Conservation (phyloP, 371 early-diverging fungal genomes). For the Capillidium heterosporum region DNA sequence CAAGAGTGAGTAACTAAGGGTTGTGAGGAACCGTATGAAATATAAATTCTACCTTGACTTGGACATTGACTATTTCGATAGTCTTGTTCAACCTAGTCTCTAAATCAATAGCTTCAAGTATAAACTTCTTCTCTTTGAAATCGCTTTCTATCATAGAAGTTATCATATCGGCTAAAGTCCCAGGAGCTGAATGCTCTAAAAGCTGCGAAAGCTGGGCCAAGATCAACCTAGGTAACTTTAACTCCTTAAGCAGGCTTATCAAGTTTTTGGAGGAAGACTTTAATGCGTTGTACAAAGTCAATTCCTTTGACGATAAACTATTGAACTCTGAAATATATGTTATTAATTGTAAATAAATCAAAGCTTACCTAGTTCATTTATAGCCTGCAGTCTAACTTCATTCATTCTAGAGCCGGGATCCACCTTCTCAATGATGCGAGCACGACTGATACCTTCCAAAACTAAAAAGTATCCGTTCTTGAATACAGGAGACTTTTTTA, state of each 20-base stretch:
- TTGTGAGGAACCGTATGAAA: neutral
- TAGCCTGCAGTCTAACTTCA: conserved; percentile 15
- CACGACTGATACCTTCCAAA: conserved; percentile 11
- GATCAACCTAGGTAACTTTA: conserved; percentile 43
- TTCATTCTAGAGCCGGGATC: conserved; percentile 10
- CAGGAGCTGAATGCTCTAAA: conserved; percentile 37
- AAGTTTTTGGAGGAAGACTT: conserved; percentile 37
- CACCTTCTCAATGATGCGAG: conserved; percentile 12
- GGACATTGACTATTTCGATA: conserved; percentile 46
- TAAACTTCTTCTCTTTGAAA: conserved; percentile 47
- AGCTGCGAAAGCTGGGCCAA: conserved; percentile 41
- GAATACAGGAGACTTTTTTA: conserved; percentile 2
- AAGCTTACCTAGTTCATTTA: conserved; percentile 13
- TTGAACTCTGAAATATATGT: conserved; percentile 8
- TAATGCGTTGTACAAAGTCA: conserved; percentile 33
- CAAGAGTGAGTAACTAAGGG: conserved; percentile 26
- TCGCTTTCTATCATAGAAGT: conserved; percentile 51
- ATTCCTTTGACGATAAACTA: neutral
- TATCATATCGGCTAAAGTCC: conserved; percentile 48
- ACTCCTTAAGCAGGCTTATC: conserved; percentile 33
- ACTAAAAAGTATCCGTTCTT: neutral
- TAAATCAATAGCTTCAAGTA: conserved; percentile 32
- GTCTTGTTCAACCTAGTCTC: conserved; percentile 35
- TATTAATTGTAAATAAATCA: conserved; percentile 2
- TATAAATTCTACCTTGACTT: conserved; percentile 37